A percentile compares a stretch with the other conserved stretches of the same genome.
Conservation (phyloP, 2,329 filamentous ascomycete species). For the Venturia effusa region DNA sequence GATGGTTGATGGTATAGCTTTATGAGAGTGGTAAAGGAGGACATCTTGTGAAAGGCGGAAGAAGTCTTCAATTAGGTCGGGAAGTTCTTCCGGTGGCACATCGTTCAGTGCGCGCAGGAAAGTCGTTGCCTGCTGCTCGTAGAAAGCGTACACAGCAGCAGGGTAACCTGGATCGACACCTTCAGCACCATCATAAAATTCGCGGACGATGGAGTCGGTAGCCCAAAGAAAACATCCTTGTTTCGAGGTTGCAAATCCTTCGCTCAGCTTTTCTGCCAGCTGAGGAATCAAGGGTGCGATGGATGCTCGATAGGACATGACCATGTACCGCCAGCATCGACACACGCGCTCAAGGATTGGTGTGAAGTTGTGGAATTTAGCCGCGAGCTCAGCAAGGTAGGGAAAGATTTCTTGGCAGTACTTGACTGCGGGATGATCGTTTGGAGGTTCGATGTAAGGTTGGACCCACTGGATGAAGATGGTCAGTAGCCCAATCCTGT, state of each 20-base stretch:
- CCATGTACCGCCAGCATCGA: slow-evolving; percentile 92
- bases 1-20: slow-evolving; percentile 67
- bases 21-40: slow-evolving; percentile 81
- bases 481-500: slow-evolving; percentile 85
- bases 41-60: slow-evolving; percentile 89
- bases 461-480: slow-evolving; percentile 73
- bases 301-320: slow-evolving; percentile 85
- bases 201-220: slow-evolving; percentile 84
- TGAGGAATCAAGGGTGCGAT: slow-evolving; percentile 75
- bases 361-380: slow-evolving; percentile 74
- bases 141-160: slow-evolving; percentile 85
- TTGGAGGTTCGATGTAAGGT: slow-evolving; percentile 59
- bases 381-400: slow-evolving; percentile 72
- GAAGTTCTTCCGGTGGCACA: slow-evolving; percentile 64
- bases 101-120: slow-evolving; percentile 87
- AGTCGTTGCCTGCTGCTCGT: slow-evolving; percentile 81
- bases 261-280: slow-evolving; percentile 79
- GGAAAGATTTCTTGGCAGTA: slow-evolving; percentile 95
- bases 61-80: slow-evolving; percentile 88
- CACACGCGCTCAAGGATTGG: slow-evolving; percentile 91
- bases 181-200: slow-evolving; percentile 86
- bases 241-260: slow-evolving; percentile 71
- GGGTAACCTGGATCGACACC: slow-evolving; percentile 73
- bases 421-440: slow-evolving; percentile 83
- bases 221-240: slow-evolving; percentile 99